Percentiles rank a stretch among this genome's conserved stretches.
phyloP scores from a whole-genome alignment of 306 rosid genomes.

The Alnus glutinosa region DNA sequence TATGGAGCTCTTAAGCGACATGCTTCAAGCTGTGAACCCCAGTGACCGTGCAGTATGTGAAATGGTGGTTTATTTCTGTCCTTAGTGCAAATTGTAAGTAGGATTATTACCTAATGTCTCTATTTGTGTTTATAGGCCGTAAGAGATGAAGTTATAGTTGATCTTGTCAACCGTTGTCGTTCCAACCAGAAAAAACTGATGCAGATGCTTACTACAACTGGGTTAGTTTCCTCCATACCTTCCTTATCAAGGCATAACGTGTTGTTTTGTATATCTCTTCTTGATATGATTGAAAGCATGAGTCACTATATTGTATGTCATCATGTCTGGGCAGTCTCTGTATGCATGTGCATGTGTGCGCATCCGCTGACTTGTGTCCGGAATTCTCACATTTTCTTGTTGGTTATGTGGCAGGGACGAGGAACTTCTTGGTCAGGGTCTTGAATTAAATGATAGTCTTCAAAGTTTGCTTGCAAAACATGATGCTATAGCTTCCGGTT shows the following conservation, averaged over 20 bases:
- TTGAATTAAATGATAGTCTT: constrained; percentile 77
- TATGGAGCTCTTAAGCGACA: constrained; percentile 84
- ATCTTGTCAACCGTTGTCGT: constrained; percentile 84
- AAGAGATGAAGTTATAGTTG: constrained; percentile 87
- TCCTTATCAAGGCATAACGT: constrained; percentile 1
- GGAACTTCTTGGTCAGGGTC: constrained; percentile 89
- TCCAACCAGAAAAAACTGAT: constrained; percentile 89
- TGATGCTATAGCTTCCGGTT: constrained; percentile 90
- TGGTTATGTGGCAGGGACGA: constrained; percentile 69
- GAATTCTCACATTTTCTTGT: constrained; percentile 24
- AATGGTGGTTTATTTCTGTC: constrained; percentile 21
- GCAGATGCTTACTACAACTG: constrained; percentile 96
- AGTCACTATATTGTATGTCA: neutral
- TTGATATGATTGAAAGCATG: neutral
- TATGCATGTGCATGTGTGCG: neutral
- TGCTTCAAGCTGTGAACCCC: constrained; percentile 91
- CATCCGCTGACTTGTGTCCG: neutral
- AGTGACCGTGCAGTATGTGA: constrained; percentile 63
- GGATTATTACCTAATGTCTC: neutral
- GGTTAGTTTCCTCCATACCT: constrained; percentile 51
- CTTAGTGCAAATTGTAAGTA: constrained; percentile 19
- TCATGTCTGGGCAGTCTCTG: neutral
- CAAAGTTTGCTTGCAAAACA: constrained; percentile 86
- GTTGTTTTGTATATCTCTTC: neutral
- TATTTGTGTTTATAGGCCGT: constrained; percentile 56